Base-by-base conservation (phyloP, 768 basidiomycete genomes). In the Lentinula guzmanii region DNA sequence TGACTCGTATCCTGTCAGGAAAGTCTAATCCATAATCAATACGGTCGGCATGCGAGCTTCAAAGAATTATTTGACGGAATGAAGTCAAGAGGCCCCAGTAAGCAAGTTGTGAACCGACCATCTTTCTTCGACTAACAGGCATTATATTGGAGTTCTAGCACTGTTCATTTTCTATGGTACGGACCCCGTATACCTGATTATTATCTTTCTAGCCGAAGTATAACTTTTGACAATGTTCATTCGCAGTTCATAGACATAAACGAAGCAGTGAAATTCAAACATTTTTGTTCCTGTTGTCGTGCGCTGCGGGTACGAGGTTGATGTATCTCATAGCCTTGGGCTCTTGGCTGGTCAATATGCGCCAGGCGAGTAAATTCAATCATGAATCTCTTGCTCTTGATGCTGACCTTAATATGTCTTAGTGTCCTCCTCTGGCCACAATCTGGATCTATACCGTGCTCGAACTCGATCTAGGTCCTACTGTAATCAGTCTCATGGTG, bases 21-120 rank as follows among this genome's bases (percentile, higher is more conserved):
- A 66, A 94, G 92, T 61, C 75, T 93, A 48, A 82, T 91, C 50
- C 90, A 90, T 67, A 84, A 83, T 54, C 92, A 94, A 71, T 94
- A 93, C 63, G 86, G 84, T 42, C 81, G 84, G 70, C 72, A 77
- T n/a, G 77, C 84, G 1, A 74, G 81, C 16, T 68, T 85, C 37
- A 65, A 73, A 52, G 79, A 73, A 7, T 64, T 90, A 35, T 58
- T 74, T n/a, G 79, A 84, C 34, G 82, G 85, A 65, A 82, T 92
- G 77, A 60, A 82, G 31, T 76, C 84, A 18, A 82, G 86, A 33
- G 76, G 90, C 34, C 91, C 92, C n/a, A 87, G 91, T 93, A 87
- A 45, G 33, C 34, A n/a, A 24, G 18, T 31, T 37, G 31, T 51
- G 57, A 52, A n/a, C 53, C 4, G 15, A 13, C 13, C n/a, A 46